Evolutionary conservation across 2,329 filamentous ascomycete genomes (phyloP).

Genomic region (Pseudogymnoascus sp.): DNA sequence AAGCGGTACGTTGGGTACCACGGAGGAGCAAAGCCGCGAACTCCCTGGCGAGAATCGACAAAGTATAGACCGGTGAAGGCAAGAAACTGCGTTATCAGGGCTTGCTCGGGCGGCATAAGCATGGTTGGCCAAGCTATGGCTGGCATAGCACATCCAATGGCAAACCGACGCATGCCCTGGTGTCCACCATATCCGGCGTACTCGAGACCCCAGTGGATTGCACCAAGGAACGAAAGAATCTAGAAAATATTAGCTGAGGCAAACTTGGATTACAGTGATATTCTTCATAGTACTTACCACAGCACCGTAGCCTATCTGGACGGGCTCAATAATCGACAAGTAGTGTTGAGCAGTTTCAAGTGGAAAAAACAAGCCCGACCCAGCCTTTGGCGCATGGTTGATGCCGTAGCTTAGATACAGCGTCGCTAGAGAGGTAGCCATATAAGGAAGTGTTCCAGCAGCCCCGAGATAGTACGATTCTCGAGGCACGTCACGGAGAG

Average conservation of each 20-base stretch:
- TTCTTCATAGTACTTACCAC: constrained; percentile 49
- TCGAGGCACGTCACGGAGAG: constrained; percentile 55
- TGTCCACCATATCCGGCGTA: constrained; percentile 61
- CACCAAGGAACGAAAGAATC: constrained; percentile 91
- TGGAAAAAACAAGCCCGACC: constrained; percentile 57
- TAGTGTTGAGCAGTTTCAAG: constrained; percentile 63
- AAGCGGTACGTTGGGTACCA: constrained; percentile 93
- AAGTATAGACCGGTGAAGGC: constrained; percentile 84
- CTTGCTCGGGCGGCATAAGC: constrained; percentile 75
- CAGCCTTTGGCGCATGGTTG: constrained; percentile 57
- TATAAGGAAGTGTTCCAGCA: constrained; percentile 76
- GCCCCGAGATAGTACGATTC: constrained; percentile 63
- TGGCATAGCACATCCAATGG: constrained; percentile 72
- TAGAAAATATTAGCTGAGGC: constrained; percentile 26
- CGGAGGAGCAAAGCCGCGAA: constrained; percentile 67
- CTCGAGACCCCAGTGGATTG: constrained; percentile 88
- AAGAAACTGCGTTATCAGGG: constrained; percentile 76
- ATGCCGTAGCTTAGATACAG: constrained; percentile 78
- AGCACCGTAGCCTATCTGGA: constrained; percentile 87
- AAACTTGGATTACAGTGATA: constrained; percentile 7
- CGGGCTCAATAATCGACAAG: constrained; percentile 69
- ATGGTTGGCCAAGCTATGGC: constrained; percentile 85
- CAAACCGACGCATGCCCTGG: constrained; percentile 72
- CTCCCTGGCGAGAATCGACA: constrained; percentile 66
- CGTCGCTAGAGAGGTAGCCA: constrained; percentile 75